A percentile compares a stretch with the other conserved stretches of the same genome.
These are phyloP conservation scores for Seiridium cupressi DNA, from an alignment of 2,329 filamentous ascomycete genomes.

Conservation along the genomic window DNA sequence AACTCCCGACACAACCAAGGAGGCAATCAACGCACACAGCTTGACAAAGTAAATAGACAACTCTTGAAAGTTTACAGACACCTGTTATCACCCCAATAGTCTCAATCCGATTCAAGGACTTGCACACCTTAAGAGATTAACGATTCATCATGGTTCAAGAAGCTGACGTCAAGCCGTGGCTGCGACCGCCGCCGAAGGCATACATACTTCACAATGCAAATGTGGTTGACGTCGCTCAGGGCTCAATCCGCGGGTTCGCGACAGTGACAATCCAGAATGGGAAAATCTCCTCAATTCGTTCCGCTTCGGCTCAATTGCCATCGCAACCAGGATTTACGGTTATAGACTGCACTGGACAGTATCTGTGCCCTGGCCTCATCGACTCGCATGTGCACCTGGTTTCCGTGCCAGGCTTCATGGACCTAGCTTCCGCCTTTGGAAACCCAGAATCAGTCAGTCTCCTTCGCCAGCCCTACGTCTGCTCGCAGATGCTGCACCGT, in stretches of 20 bases:
- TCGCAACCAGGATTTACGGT: background rate
- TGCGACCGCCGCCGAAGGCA: constrained; percentile 13
- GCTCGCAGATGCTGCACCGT: constrained; percentile 44
- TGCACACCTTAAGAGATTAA: background rate
- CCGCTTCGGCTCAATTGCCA: background rate
- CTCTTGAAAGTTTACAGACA: no score
- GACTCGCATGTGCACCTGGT: constrained; percentile 23
- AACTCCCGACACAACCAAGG: no score
- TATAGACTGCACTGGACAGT: constrained; percentile 14
- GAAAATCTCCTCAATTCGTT: constrained; percentile 13
- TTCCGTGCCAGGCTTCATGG: constrained; percentile 19
- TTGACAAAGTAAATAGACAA: background rate
- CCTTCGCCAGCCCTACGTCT: constrained; percentile 40
- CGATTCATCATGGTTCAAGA: constrained; percentile 17
- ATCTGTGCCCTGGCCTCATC: constrained; percentile 14
- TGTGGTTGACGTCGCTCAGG: constrained; percentile 19
- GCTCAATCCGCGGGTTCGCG: constrained; percentile 11
- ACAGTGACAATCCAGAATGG: constrained; percentile 17
- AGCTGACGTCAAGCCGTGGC: constrained; percentile 21
- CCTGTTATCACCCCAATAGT: no score
- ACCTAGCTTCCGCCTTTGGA: constrained; percentile 18
- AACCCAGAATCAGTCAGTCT: constrained; percentile 25
- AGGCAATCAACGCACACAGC: background rate
- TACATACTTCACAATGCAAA: constrained; percentile 21
- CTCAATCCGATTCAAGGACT: no score